Evolutionary conservation across 768 basidiomycete genomes (phyloP), one percentile per base, ranked within the genome.

Genomic region (Sporobolomyces roseus): DNA sequence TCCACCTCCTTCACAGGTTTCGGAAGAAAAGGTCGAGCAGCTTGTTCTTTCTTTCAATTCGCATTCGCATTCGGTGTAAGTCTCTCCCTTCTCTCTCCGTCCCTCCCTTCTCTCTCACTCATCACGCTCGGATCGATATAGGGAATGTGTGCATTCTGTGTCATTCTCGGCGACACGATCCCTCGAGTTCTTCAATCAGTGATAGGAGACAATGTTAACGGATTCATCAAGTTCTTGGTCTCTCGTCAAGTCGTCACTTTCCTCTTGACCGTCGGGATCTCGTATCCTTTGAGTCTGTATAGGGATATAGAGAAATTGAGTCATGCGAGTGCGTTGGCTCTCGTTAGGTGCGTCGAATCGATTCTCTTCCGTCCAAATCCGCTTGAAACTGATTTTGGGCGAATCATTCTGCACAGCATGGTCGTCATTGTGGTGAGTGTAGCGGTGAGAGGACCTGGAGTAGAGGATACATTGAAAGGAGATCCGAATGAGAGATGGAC

Each of bases 121-220:
- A 33, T 35, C 17, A 67, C 19, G 19, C 32, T 53, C 30, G 4
- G 8, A 51, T 5, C 50, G 7, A 25, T 48, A 32, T 51, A 77
- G 90, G 90, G 94, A 49, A 97, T 97, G 93, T 94, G 92, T 73
- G 94, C 94, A 0, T 98, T 97, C 78, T 91, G 92, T 33, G 94
- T 98, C 75, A 97, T 98, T 74, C 91, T 96, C 62, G 87, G 96
- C 70, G 96, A 99, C 80, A 94, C 94, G 13, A 88, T 98, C 75
- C 93, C 96, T 1, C 90, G 92, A 76, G 93, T 97, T 78, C 85
- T 98, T 74, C 87, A 87, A 65, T 90, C 85, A 51, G 75, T 92
- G 78, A 90, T 97, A 77, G 82, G 78, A 23, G 75, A 83, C 0
- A 72, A 83, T 61, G 80, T 82, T 50, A 86, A 87, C 78, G 88